phyloP scores from a whole-genome alignment of 306 rosid species.

The Bauhinia variegata region DNA sequence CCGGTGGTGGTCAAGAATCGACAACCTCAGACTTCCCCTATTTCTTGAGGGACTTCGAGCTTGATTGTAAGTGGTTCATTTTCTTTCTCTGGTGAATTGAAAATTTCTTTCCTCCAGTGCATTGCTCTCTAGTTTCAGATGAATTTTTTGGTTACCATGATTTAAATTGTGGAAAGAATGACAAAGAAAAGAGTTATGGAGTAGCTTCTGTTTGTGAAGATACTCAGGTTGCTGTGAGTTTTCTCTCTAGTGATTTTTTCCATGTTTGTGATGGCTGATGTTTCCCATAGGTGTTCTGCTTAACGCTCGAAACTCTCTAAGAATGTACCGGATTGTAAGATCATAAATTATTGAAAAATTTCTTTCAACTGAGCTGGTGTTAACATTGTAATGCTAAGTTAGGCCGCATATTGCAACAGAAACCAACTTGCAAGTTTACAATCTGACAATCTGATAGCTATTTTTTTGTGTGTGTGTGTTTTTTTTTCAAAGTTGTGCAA shows the following conservation, averaged over 20 bases:
- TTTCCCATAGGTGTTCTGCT: constrained; percentile 3
- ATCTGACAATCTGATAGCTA: neutral
- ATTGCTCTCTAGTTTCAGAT: neutral
- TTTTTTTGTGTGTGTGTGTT: neutral
- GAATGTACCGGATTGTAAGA: neutral
- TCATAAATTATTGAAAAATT: constrained; percentile 1
- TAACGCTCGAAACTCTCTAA: neutral
- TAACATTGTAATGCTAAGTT: neutral
- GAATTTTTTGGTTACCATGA: constrained; percentile 3
- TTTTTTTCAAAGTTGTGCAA: too few relatives aligned
- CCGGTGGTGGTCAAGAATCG: constrained; percentile 18
- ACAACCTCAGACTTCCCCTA: constrained; percentile 10
- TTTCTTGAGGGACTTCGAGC: neutral
- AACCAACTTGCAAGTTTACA: neutral
- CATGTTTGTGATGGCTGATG: too few relatives aligned
- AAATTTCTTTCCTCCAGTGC: neutral
- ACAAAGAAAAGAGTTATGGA: constrained; percentile 32
- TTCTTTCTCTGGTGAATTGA: neutral
- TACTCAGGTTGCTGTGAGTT: neutral
- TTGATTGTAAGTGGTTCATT: constrained; percentile 27
- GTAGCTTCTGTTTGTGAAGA: neutral
- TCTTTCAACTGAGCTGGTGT: neutral
- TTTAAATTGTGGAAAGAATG: constrained; percentile 14
- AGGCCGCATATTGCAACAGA: constrained; percentile 17
- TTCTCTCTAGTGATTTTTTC: neutral